Evolutionary conservation across 306 rosid genomes (phyloP).

Genomic region (Vigna reflexopilosa): DNA sequence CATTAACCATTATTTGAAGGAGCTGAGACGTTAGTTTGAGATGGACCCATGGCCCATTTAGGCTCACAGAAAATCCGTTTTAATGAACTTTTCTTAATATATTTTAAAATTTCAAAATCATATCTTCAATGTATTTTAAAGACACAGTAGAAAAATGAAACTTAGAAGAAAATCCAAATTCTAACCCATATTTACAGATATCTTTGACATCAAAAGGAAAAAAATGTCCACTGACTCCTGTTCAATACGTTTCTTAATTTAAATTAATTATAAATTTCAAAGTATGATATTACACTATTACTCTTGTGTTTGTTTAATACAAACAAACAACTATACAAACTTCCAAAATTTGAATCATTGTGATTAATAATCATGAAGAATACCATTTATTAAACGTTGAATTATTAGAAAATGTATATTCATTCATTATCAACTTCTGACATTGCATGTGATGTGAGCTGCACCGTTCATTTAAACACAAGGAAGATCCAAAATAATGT

Average conservation of each 20-base stretch:
- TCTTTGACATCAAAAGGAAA: neutral
- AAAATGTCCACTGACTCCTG: no score
- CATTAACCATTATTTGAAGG: neutral
- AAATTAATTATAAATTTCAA: no score
- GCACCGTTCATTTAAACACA: neutral
- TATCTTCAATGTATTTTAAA: no score
- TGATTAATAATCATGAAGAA: neutral
- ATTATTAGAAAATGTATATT: neutral
- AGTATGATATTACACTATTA: no score
- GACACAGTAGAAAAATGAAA: no score
- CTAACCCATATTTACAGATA: constrained; percentile 15
- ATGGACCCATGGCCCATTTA: constrained; percentile 1
- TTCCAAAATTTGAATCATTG: neutral
- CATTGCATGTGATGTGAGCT: neutral
- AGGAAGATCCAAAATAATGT: neutral
- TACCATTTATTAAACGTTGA: neutral
- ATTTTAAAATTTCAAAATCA: no score
- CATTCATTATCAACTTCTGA: constrained; percentile 2
- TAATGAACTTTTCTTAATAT: no score
- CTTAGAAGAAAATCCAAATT: no score
- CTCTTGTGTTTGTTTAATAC: neutral
- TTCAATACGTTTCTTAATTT: no score
- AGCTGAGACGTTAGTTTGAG: neutral
- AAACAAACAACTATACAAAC: neutral
- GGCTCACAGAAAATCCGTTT: neutral